These are phyloP conservation scores for Neohortaea acidophila DNA, from an alignment of 495 filamentous ascomycete genomes.

Conservation along the genomic window DNA sequence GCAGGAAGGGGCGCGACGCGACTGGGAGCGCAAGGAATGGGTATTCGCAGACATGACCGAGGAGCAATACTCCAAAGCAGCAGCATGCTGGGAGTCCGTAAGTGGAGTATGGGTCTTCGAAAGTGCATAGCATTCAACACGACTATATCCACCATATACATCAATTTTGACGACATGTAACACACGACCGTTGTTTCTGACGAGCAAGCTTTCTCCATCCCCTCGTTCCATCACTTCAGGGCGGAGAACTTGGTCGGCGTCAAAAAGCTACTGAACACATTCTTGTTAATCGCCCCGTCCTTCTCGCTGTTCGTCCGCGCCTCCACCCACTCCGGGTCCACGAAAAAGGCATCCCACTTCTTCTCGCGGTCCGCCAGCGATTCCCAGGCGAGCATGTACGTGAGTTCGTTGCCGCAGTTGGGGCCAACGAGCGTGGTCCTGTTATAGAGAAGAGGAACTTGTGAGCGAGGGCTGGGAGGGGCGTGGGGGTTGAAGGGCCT, in stretches of 20 bases:
- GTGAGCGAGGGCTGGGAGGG: not conserved
- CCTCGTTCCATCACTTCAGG: constrained; percentile 1
- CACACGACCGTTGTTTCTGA: no score
- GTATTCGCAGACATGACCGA: not conserved
- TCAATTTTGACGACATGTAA: not conserved
- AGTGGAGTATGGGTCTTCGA: constrained; percentile 1
- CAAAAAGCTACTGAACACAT: constrained; percentile 6
- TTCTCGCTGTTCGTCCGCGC: constrained; percentile 7
- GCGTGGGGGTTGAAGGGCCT: not conserved
- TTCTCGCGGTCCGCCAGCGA: constrained; percentile 12
- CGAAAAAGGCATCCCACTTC: constrained; percentile 10
- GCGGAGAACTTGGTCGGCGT: constrained; percentile 13
- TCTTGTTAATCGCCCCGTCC: constrained; percentile 8
- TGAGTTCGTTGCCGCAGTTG: constrained; percentile 10
- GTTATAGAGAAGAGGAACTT: not conserved
- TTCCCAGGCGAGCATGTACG: constrained; percentile 11
- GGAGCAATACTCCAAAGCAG: not conserved
- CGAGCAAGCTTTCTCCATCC: no score
- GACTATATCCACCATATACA: constrained; percentile 4
- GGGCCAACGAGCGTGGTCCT: constrained; percentile 11
- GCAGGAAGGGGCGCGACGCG: constrained; percentile 14
- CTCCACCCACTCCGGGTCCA: constrained; percentile 7
- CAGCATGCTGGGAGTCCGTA: not conserved
- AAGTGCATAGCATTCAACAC: no score
- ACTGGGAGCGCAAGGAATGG: constrained; percentile 12